These are phyloP conservation scores for Licmophora abbreviata DNA, from an alignment of 108 stramenopile genomes.

Conservation along the genomic window DNA sequence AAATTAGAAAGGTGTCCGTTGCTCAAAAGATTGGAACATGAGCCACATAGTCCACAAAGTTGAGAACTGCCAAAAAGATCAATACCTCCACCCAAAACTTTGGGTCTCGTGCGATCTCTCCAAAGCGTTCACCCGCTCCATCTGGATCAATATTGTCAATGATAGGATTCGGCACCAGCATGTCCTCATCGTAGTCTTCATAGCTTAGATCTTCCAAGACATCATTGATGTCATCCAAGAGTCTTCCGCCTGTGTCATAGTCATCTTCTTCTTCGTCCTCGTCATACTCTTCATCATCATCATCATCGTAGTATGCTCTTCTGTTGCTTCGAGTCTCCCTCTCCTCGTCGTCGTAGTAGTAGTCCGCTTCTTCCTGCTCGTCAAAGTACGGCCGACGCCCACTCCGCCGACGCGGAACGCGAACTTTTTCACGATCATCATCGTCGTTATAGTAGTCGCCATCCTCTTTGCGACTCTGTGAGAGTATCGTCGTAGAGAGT, in stretches of 20 bases:
- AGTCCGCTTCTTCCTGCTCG: background rate
- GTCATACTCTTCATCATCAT: background rate
- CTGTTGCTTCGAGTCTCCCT: constrained; percentile 3
- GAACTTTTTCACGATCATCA: too few relatives aligned
- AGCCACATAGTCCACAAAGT: constrained; percentile 22
- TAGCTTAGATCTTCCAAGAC: background rate
- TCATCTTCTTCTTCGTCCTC: background rate
- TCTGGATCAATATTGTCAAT: constrained; percentile 57
- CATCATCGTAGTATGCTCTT: constrained; percentile 4
- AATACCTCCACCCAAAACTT: constrained; percentile 48
- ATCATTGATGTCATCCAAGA: background rate
- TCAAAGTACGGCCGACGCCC: background rate
- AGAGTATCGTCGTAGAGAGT: too few relatives aligned
- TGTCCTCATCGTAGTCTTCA: background rate
- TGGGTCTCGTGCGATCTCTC: constrained; percentile 36
- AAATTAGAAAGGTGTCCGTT: too few relatives aligned
- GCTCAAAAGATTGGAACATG: too few relatives aligned
- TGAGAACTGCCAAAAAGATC: constrained; percentile 27
- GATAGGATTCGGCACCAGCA: constrained; percentile 39
- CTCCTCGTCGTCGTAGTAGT: constrained; percentile 12
- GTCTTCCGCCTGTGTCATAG: background rate
- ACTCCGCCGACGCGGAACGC: too few relatives aligned
- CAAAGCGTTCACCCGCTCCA: constrained; percentile 45
- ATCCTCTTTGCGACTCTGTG: too few relatives aligned
- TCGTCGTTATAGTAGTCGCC: background rate